Conservation (phyloP, 2,329 filamentous ascomycete species). For the Ceratocystis diversiconidia region DNA sequence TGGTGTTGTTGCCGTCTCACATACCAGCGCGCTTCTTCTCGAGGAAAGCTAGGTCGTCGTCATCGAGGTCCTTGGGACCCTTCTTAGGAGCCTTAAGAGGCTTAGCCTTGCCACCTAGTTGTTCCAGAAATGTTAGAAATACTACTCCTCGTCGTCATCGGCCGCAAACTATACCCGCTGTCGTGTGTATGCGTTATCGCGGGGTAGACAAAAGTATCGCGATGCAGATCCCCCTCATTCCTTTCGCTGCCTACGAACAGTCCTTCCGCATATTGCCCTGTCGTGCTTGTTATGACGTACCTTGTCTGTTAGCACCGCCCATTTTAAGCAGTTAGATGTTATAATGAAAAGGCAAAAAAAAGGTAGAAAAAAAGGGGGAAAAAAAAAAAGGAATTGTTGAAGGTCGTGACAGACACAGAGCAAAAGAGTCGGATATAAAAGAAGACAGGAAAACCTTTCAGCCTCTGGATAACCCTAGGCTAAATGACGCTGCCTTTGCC, state of each 20-base stretch:
- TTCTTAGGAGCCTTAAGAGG: conserved; percentile 84
- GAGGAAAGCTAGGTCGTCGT: conserved; percentile 70
- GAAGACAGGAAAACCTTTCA: conserved; percentile 4
- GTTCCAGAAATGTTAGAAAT: conserved; percentile 2
- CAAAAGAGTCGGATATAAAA: not conserved
- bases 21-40: conserved; percentile 75
- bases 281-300: conserved; percentile 27
- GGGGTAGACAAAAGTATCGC: not conserved
- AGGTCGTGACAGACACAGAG: not conserved
- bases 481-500: not conserved
- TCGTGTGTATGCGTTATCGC: not conserved
- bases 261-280: not conserved
- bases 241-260: not conserved
- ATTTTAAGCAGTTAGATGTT: conserved; percentile 30
- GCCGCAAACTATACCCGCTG: not conserved
- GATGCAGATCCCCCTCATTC: not conserved
- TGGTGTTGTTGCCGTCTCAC: not conserved
- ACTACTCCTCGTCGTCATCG: not conserved
- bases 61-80: conserved; percentile 65
- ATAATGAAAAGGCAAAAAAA: not conserved
- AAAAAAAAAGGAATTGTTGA: not conserved
- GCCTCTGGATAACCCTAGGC: conserved; percentile 9
- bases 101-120: conserved; percentile 64
- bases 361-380: conserved; percentile 1
- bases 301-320: conserved; percentile 55